These are phyloP conservation scores for Penicillium palitans DNA, from an alignment of 2,329 filamentous ascomycete genomes.

Conservation along the genomic window DNA sequence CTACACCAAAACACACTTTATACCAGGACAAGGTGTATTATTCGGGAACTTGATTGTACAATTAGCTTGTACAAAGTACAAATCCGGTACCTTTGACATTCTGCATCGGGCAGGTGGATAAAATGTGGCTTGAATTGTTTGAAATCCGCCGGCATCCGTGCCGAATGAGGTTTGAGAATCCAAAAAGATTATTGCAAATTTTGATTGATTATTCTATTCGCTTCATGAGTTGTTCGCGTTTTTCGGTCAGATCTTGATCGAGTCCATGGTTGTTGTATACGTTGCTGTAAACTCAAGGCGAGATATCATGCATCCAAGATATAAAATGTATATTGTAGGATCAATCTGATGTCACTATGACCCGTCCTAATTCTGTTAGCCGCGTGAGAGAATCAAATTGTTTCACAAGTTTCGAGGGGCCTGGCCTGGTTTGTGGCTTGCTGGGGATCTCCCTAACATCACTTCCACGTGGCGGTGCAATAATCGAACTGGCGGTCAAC, in stretches of 20 bases:
- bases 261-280: background rate
- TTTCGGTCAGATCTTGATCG: background rate
- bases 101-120: slow-evolving; percentile 9
- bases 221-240: background rate
- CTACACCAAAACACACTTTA: background rate
- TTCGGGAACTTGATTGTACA: background rate
- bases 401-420: background rate
- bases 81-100: background rate
- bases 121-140: background rate
- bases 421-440: background rate
- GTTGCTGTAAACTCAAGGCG: background rate
- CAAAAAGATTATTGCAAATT: background rate
- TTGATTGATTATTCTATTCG: too few relatives aligned
- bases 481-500: background rate
- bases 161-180: background rate
- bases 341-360: background rate
- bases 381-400: background rate
- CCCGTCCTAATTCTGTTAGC: background rate
- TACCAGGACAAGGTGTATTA: background rate
- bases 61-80: background rate
- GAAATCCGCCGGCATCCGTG: background rate
- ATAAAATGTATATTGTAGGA: background rate
- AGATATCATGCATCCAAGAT: background rate
- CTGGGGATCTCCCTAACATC: background rate
- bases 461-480: background rate